Conservation (phyloP, 768 basidiomycete species). For the Leccinum fibrillosum region DNA sequence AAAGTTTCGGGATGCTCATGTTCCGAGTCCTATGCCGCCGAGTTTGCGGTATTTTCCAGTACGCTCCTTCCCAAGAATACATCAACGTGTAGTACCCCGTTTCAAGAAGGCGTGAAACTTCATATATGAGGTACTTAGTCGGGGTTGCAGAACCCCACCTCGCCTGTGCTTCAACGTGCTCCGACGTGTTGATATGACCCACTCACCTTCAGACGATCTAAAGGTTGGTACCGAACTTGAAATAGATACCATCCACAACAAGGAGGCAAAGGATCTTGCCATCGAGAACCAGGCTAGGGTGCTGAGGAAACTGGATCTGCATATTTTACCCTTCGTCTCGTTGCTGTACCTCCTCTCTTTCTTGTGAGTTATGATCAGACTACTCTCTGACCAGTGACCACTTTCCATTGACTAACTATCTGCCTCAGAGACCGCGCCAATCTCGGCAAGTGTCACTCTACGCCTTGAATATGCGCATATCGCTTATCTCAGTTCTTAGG, state of each 20-base stretch:
- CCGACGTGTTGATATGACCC: conserved; percentile 3
- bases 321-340: background rate
- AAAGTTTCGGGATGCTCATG: background rate
- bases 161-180: background rate
- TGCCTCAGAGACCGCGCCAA: conserved; percentile 40
- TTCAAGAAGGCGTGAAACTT: background rate
- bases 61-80: background rate
- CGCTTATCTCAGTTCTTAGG: conserved; percentile 22
- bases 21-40: background rate
- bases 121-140: background rate
- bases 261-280: background rate
- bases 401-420: background rate
- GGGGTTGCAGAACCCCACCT: background rate
- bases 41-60: background rate
- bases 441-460: conserved; percentile 31
- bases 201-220: background rate
- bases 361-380: background rate
- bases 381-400: background rate
- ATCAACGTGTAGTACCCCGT: background rate
- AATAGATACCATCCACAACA: conserved; percentile 12
- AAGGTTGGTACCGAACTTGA: conserved; percentile 2
- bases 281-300: background rate
- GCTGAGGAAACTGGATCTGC: background rate
- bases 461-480: background rate
- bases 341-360: background rate